These are phyloP conservation scores for Sanguinoderma infundibulare DNA, from an alignment of 1,284 basidiomycete species.

Conservation along the genomic window DNA sequence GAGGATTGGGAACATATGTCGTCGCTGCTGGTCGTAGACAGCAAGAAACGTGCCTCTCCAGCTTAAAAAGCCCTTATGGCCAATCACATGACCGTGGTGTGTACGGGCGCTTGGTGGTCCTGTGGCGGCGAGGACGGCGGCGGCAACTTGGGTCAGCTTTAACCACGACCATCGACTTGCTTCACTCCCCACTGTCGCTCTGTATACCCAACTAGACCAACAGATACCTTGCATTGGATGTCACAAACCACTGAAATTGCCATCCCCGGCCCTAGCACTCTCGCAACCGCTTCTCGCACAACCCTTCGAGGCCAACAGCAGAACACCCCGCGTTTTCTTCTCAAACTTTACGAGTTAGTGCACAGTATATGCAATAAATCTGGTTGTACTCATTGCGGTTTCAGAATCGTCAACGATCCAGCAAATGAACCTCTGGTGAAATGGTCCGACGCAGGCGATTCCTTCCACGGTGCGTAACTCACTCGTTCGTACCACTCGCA, in stretches of 20 bases:
- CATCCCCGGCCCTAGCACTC: constrained; percentile 48
- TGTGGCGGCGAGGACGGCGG: background rate
- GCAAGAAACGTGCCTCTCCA: no score
- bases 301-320: constrained; percentile 45
- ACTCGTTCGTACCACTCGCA: background rate
- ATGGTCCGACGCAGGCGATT: constrained; percentile 91
- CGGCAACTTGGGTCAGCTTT: background rate
- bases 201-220: background rate
- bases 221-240: constrained; percentile 20
- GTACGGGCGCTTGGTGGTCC: background rate
- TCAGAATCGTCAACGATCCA: constrained; percentile 90
- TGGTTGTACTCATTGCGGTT: background rate
- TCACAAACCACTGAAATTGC: constrained; percentile 51
- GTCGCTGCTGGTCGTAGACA: background rate
- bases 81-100: constrained; percentile 6
- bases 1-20: background rate
- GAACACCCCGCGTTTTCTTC: constrained; percentile 83
- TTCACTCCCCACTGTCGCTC: background rate
- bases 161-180: background rate
- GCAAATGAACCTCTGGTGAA: constrained; percentile 83
- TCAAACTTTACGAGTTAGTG: constrained; percentile 86
- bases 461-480: constrained; percentile 44
- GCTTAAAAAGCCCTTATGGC: no score
- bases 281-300: constrained; percentile 41
- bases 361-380: background rate